Evolutionary conservation across 1,284 basidiomycete species (phyloP), one percentile per base, ranked within the genome.

Genomic region (Papiliotrema nemorosa): DNA sequence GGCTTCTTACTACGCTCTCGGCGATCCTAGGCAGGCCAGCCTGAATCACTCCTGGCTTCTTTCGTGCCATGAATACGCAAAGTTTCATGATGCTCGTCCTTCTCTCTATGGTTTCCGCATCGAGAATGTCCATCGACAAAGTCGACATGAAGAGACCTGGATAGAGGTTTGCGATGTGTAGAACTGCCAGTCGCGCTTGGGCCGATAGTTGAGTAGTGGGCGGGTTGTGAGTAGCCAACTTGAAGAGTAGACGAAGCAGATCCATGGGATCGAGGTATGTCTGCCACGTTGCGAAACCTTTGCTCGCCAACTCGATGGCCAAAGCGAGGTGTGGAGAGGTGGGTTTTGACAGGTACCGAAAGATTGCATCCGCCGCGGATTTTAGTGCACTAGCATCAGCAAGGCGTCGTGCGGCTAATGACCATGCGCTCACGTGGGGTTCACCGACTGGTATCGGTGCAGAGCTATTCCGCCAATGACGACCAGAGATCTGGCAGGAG

Each of bases 141-240:
- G 94, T 97, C 1, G 90, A 89, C 87, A 97, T 97, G 76, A 98
- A 97, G 18, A 98, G 74, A 2, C 86, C 84, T 12, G 91, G 90
- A 63, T 93, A 88, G 44, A 81, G 81, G 0, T 83, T 80, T 0
- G 92, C 92, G 31, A 97, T 88, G 42, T 88, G 84, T 14, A 97
- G 75, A 3, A 94, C 85, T 1, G 90, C 90, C 12, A 82, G 72
- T 41, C 92, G 82, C 0, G 94, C 90, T 49, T 75, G 70, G 2
- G 75, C 69, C 0, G 74, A 68, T 5, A 68, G 53, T 10, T 53
- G 26, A 12, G 44, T 9, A 58, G 47, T 34, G 60, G 59, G 55
- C 56, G 84, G 82, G 18, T 90, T 90, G 44, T 82, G 79, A 18
- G 90, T 91, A 0, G 91, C 85, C 16, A 97, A 80, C 16, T 77